Conservation (phyloP, 345 rosid genomes). For the Fremontodendron californicum region DNA sequence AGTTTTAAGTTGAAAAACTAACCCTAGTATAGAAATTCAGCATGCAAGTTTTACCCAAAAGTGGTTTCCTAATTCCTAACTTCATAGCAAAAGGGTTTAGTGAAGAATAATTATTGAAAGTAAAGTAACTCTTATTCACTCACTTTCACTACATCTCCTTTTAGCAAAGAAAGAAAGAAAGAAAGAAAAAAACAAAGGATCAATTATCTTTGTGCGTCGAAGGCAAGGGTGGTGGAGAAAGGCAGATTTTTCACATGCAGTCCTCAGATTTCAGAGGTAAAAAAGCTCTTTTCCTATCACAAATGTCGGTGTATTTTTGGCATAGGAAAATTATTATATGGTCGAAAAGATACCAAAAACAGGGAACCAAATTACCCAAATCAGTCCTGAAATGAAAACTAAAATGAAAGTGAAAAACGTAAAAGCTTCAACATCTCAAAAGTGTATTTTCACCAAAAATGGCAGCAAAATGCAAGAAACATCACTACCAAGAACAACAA, state of each 20-base stretch:
- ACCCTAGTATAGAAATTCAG: no score
- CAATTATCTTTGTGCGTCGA: neutral
- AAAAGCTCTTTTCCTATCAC: neutral
- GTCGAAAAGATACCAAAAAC: neutral
- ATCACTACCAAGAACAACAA: neutral
- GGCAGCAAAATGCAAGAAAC: neutral
- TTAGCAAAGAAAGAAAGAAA: neutral
- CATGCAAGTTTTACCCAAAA: no score
- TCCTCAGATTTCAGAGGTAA: neutral
- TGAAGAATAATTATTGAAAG: no score
- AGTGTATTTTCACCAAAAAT: neutral
- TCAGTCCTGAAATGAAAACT: neutral
- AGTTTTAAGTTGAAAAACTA: no score
- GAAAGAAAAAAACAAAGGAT: neutral
- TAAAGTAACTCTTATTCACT: no score
- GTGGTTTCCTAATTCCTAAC: no score
- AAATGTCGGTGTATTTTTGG: conserved; percentile 11
- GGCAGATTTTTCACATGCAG: neutral
- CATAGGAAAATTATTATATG: neutral
- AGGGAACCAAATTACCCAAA: neutral
- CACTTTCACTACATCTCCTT: no score
- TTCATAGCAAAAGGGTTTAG: no score
- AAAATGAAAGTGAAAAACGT: neutral
- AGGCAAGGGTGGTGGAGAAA: neutral
- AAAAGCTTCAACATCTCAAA: neutral